A percentile compares a stretch with the other conserved stretches of the same genome.
Evolutionary conservation across 139 green algal genomes (phyloP).

Genomic region (Chlorokybus atmophyticus): DNA sequence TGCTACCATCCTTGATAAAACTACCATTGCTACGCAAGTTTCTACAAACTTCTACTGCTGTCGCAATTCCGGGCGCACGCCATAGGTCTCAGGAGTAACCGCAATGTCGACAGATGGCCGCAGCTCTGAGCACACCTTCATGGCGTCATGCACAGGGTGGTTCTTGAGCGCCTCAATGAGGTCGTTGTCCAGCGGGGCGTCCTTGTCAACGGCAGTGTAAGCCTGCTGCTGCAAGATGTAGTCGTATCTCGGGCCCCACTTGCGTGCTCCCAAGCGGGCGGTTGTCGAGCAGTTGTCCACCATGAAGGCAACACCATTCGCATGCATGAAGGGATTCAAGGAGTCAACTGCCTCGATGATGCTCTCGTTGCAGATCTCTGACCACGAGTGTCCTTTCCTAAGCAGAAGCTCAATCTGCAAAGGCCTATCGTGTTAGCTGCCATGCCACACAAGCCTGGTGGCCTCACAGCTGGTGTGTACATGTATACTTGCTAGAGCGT

Average conservation of each 20-base stretch:
- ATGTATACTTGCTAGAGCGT: no score
- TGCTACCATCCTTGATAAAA: no score
- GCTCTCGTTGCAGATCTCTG: constrained; percentile 99
- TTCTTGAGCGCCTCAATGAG: constrained; percentile 26
- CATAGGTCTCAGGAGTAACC: constrained; percentile 36
- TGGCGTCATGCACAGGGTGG: constrained; percentile 55
- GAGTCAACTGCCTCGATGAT: constrained; percentile 97
- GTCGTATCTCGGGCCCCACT: constrained; percentile 97
- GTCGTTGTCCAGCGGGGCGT: constrained; percentile 16
- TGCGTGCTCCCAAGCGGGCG: constrained; percentile 84
- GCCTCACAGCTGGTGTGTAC: no score
- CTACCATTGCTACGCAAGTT: no score
- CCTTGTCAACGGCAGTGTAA: constrained; percentile 35
- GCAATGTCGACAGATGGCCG: constrained; percentile 92
- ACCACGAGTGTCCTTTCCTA: constrained; percentile 90
- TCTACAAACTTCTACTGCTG: no score
- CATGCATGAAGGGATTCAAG: constrained; percentile 99
- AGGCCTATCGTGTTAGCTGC: no score
- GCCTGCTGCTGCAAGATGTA: constrained; percentile 88
- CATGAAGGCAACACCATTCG: constrained; percentile 97
- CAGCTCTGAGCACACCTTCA: constrained; percentile 78
- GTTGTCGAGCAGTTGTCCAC: constrained; percentile 99
- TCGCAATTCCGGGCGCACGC: constrained; percentile 12
- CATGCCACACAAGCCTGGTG: no score
- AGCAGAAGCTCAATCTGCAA: constrained; percentile 56